Conservation (phyloP, 108 stramenopile species). For the Discostella pseudostelligera region DNA sequence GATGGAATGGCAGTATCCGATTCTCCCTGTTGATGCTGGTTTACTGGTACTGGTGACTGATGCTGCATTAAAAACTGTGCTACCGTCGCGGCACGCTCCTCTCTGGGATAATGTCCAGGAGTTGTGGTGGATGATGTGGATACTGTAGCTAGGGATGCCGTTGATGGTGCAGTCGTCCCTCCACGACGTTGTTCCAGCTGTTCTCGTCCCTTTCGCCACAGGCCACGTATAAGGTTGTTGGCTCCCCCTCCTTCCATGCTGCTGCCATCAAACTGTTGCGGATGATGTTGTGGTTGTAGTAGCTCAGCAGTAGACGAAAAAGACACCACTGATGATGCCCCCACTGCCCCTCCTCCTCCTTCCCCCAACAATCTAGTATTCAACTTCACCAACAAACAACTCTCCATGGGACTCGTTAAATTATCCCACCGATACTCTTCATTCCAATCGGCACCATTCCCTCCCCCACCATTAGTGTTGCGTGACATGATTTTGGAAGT, state of each 20-base stretch:
- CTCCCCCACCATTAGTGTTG: conserved; percentile 24
- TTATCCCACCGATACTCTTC: conserved; percentile 83
- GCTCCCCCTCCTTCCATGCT: conserved; percentile 13
- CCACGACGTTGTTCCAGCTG: conserved; percentile 27
- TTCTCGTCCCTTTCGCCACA: conserved; percentile 50
- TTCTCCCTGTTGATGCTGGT: no score
- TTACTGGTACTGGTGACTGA: not conserved
- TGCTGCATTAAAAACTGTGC: conserved; percentile 46
- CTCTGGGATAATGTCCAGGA: conserved; percentile 6
- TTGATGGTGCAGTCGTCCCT: not conserved
- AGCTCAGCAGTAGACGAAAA: no score
- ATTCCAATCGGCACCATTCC: conserved; percentile 65
- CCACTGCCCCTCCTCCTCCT: conserved; percentile 13
- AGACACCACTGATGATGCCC: no score
- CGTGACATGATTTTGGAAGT: conserved; percentile 19
- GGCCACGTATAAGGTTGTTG: conserved; percentile 5
- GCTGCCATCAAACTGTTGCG: conserved; percentile 14
- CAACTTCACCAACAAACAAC: not conserved
- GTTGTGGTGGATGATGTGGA: not conserved
- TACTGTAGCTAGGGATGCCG: conserved; percentile 2
- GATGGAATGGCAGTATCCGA: no score
- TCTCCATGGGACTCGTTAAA: conserved; percentile 41
- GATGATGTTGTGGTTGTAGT: conserved; percentile 7
- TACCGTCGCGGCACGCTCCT: conserved; percentile 44
- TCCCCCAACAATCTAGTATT: conserved; percentile 19